Percentiles rank a stretch among this genome's conserved stretches.
Conservation (phyloP, 805 yeast genomes). For the Schwanniomyces occidentalis region DNA sequence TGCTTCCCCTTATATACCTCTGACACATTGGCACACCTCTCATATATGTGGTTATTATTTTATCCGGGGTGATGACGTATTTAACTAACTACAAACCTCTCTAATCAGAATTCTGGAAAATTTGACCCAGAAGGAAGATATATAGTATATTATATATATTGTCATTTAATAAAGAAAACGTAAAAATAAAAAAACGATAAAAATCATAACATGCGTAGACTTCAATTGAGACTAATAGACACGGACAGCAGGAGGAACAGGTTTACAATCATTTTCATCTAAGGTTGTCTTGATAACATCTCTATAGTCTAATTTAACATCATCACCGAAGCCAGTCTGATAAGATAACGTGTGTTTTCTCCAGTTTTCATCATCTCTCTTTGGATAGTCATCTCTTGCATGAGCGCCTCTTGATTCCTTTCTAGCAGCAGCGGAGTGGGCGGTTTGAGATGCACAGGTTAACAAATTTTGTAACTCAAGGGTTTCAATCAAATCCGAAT, state of each 20-base stretch:
- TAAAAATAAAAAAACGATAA: too few relatives aligned
- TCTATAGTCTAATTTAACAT: conserved; percentile 80
- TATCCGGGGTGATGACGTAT: too few relatives aligned
- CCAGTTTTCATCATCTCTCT: conserved; percentile 96
- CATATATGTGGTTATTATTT: too few relatives aligned
- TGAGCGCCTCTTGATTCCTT: conserved; percentile 99
- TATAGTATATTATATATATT: too few relatives aligned
- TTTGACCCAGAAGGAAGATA: too few relatives aligned
- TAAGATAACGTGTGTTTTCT: conserved; percentile 96
- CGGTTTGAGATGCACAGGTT: conserved; percentile 97
- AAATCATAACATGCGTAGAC: too few relatives aligned
- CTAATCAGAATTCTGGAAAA: too few relatives aligned
- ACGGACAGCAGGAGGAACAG: conserved; percentile 97
- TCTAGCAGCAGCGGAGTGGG: conserved; percentile 90
- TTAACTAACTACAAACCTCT: too few relatives aligned
- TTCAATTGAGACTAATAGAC: conserved; percentile 75
- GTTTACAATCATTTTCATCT: conserved; percentile 89
- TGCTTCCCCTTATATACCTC: too few relatives aligned
- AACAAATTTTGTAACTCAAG: conserved; percentile 93
- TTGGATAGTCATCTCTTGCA: conserved; percentile 96
- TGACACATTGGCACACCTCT: too few relatives aligned
- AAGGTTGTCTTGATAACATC: conserved; percentile 77
- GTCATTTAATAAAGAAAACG: too few relatives aligned
- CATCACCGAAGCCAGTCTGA: conserved; percentile 73
- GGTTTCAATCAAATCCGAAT: conserved; percentile 94